These are phyloP conservation scores for Pittosporum tobira DNA, from an alignment of 129 eudicot species.

Conservation along the genomic window DNA sequence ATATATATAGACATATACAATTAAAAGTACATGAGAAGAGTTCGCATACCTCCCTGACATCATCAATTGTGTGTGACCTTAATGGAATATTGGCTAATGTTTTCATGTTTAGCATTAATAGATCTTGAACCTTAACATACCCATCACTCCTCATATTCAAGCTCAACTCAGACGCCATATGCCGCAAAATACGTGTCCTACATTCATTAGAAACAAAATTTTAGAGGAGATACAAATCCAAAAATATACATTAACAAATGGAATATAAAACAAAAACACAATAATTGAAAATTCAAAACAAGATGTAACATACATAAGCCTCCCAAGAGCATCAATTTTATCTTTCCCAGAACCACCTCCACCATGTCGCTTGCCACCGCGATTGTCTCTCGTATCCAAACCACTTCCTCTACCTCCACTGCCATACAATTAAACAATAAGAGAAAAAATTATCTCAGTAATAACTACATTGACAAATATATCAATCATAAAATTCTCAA, in stretches of 20 bases:
- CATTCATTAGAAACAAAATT: conserved; percentile 1
- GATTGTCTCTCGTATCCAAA: conserved; percentile 29
- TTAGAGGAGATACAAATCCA: neutral
- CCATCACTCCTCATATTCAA: conserved; percentile 83
- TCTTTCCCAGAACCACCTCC: conserved; percentile 46
- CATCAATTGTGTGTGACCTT: conserved; percentile 61
- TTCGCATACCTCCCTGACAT: conserved; percentile 62
- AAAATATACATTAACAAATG: no score
- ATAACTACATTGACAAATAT: no score
- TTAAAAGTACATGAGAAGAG: neutral
- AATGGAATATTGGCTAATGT: conserved; percentile 70
- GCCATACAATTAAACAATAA: neutral
- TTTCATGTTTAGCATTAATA: conserved; percentile 60
- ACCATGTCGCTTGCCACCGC: conserved; percentile 37
- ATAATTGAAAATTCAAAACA: neutral
- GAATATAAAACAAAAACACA: no score
- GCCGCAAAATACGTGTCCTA: conserved; percentile 87
- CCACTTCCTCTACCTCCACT: conserved; percentile 41
- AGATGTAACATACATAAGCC: conserved; percentile 59
- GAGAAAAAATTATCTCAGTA: neutral
- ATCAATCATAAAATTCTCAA: neutral
- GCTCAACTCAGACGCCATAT: conserved; percentile 68
- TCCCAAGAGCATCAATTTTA: conserved; percentile 85
- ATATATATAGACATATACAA: no score
- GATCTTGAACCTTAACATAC: conserved; percentile 75